Conservation (phyloP, 768 basidiomycete genomes). For the Sporobolomyces pararoseus region DNA sequence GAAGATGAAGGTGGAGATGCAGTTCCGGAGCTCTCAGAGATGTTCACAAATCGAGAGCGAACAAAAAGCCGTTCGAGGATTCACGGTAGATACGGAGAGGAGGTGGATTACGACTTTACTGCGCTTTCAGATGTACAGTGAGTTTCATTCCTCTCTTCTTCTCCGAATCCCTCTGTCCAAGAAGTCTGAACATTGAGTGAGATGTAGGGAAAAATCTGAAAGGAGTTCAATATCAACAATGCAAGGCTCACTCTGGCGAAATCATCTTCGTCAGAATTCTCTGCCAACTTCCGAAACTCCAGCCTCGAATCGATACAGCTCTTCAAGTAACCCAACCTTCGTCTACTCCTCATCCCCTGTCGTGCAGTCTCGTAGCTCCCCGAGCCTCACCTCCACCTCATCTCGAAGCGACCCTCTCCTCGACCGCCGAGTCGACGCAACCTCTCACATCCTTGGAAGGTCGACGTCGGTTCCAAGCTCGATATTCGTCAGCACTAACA, state of each 20-base stretch:
- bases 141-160: background rate
- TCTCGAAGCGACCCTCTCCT: background rate
- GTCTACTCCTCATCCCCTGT: background rate
- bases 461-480: constrained; percentile 3
- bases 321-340: background rate
- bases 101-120: constrained; percentile 25
- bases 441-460: constrained; percentile 10
- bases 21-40: background rate
- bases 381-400: background rate
- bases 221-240: constrained; percentile 25
- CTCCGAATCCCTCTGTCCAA: no score
- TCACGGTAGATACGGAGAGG: constrained; percentile 26
- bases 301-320: background rate
- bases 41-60: background rate
- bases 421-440: constrained; percentile 21
- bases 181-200: no score
- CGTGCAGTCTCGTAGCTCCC: background rate
- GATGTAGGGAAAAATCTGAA: constrained; percentile 23
- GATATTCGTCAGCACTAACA: constrained; percentile 11
- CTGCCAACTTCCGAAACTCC: background rate
- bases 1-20: constrained; percentile 1
- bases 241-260: constrained; percentile 13
- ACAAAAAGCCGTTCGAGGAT: constrained; percentile 16
- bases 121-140: constrained; percentile 29
- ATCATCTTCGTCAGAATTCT: background rate